A percentile compares a stretch with the other conserved stretches of the same genome.
These are phyloP conservation scores for Coemansia sp. DNA, from an alignment of 192 early-diverging fungal genomes.

Conservation along the genomic window DNA sequence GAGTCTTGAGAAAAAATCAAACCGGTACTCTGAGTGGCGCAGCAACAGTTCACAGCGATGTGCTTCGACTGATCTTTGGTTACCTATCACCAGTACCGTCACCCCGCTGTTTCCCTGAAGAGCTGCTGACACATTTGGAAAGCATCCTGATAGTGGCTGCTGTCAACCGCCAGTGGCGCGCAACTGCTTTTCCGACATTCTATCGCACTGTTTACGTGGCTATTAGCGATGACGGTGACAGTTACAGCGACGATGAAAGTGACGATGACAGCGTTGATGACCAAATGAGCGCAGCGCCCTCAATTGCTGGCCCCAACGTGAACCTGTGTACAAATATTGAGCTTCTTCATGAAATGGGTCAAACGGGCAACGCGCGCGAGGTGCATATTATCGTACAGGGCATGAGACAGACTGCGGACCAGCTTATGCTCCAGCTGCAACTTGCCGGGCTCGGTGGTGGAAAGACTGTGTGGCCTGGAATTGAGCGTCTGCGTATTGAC, in stretches of 20 bases:
- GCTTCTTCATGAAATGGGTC: not conserved
- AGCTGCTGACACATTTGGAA: not conserved
- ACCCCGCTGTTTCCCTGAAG: not conserved
- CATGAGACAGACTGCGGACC: not conserved
- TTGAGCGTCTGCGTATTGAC: not conserved
- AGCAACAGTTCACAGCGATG: too few species aligned
- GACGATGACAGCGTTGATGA: not conserved
- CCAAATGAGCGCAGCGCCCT: not conserved
- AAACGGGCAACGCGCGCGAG: not conserved
- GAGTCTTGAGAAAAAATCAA: too few species aligned
- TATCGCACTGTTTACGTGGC: constrained; percentile 10
- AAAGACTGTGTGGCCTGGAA: not conserved
- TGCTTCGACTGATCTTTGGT: not conserved
- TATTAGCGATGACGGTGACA: not conserved
- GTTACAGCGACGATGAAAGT: too few species aligned
- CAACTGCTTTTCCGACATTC: not conserved
- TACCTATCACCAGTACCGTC: not conserved
- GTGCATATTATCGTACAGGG: not conserved
- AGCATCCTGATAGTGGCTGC: not conserved
- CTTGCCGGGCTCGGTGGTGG: not conserved
- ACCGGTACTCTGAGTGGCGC: too few species aligned
- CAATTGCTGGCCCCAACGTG: not conserved
- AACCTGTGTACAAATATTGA: not conserved
- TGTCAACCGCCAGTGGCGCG: constrained; percentile 20
- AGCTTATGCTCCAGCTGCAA: not conserved